A percentile compares a stretch with the other conserved stretches of the same genome.
Conservation (phyloP, 208 protist genomes). For the Angomonas ambiguus region DNA sequence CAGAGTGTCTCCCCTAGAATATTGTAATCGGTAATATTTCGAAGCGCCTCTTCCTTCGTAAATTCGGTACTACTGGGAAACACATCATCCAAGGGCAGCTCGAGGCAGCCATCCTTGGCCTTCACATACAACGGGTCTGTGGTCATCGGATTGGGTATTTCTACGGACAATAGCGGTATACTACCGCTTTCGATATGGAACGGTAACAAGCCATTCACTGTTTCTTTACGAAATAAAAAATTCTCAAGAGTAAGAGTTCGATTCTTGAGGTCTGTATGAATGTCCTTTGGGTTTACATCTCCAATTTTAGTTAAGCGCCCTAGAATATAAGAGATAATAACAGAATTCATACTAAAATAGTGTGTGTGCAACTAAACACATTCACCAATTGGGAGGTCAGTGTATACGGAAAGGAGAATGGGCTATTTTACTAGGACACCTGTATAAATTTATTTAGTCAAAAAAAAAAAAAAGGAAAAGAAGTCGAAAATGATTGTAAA, state of each 20-base stretch:
- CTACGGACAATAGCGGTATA: constrained; percentile 41
- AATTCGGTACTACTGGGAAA: constrained; percentile 20
- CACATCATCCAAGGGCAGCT: constrained; percentile 33
- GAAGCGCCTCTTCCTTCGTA: constrained; percentile 39
- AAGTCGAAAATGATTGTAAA: not conserved
- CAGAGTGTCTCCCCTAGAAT: constrained; percentile 15
- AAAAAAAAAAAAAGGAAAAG: constrained; percentile 3
- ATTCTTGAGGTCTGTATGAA: constrained; percentile 55
- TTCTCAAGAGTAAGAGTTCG: constrained; percentile 51
- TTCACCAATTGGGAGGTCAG: too few relatives aligned
- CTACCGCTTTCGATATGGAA: constrained; percentile 51
- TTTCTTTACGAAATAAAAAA: constrained; percentile 42
- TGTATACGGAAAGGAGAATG: not conserved
- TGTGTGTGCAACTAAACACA: too few relatives aligned
- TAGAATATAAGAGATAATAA: constrained; percentile 69
- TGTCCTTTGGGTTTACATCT: constrained; percentile 54
- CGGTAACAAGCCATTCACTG: constrained; percentile 47
- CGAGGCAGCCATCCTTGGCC: constrained; percentile 20
- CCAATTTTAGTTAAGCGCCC: constrained; percentile 56
- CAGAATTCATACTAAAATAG: constrained; percentile 50
- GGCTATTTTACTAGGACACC: constrained; percentile 3
- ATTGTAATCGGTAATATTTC: constrained; percentile 32
- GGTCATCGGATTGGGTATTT: constrained; percentile 62
- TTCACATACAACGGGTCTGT: constrained; percentile 40
- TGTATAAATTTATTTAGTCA: constrained; percentile 1